phyloP scores from a whole-genome alignment of 208 protist genomes.

The Acanthamoeba sp. region DNA sequence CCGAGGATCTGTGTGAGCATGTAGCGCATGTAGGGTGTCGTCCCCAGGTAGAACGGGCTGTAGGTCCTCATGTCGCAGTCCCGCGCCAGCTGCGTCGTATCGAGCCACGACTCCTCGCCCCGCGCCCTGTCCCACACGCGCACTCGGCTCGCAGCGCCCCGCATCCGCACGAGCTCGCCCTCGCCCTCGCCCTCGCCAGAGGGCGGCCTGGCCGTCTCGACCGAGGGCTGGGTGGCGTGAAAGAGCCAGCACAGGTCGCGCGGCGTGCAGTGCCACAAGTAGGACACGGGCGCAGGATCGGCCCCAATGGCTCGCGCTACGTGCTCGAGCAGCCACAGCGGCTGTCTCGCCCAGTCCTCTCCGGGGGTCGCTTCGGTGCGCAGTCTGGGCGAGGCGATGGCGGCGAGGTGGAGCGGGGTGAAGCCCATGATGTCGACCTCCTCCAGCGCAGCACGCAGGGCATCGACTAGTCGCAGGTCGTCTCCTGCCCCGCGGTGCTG shows the following conservation, averaged over 20 bases:
- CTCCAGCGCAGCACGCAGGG: neutral
- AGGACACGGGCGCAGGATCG: neutral
- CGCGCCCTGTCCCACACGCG: neutral
- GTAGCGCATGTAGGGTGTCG: neutral
- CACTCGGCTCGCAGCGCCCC: neutral
- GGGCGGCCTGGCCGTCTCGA: neutral
- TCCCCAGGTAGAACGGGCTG: neutral
- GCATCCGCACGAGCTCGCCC: neutral
- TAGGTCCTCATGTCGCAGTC: neutral
- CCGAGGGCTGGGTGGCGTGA: neutral
- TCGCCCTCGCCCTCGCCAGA: neutral
- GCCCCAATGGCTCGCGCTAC: neutral
- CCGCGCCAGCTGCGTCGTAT: neutral
- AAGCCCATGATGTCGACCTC: neutral
- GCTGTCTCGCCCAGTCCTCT: neutral
- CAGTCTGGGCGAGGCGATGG: neutral
- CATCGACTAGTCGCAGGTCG: neutral
- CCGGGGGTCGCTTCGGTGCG: neutral
- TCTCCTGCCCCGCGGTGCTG: neutral
- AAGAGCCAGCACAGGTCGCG: neutral
- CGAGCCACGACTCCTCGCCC: neutral
- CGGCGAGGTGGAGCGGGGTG: conserved; percentile 19
- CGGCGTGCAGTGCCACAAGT: conserved; percentile 15
- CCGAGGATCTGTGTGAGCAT: conserved; percentile 34
- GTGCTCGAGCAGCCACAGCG: neutral